Base-by-base conservation (phyloP, 371 early-diverging fungal species). In the Capillidium rhysosporum region DNA sequence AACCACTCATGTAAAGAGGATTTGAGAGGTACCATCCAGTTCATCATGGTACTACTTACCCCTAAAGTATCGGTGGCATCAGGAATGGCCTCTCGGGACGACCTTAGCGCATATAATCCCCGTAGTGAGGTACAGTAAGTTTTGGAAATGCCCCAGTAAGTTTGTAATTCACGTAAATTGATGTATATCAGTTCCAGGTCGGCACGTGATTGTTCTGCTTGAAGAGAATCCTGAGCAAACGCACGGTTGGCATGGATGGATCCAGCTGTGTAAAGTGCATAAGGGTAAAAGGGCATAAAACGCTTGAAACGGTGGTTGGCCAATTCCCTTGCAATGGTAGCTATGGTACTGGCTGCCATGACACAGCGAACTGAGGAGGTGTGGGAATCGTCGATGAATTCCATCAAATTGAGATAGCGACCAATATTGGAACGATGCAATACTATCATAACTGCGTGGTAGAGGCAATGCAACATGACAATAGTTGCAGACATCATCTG, bases 1-100 rank as follows among this genome's bases (percentile, higher is more conserved):
- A 31, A 51, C 51, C 51, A 51, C n/a, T 51, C 51, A n/a, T 51
- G 51, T 9, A 51, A 51, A 12, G 51, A 51, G 20, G 51, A 51
- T 21, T 51, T 51, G 38, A 51, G 40, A 4, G 51, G 51, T 24
- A 51, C 51, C 16, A 51, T 20, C 51, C 51, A 51, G 30, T 28
- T 51, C 51, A 51, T 51, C 12, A 51, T 34, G 9, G 51, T 51
- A 21, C 34, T 18, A 10, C 18, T 21, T 7, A 47, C 10, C 1
- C 14, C 38, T 20, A 25, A 18, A 21, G 30, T 7, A 29, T 38
- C 28, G 40, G 30, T 31, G 28, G 51, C 18, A 20, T 20, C 21
- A 7, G 43, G 43, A n/a, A 51, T 51, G 23, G 18, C 20, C 16
- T 51, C 51, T 8, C 51, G 51, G 10, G 51, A 51, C 20, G 51